These are phyloP conservation scores for Kodamaea anthophila DNA, from an alignment of 1,139 yeast genomes.

Conservation along the genomic window DNA sequence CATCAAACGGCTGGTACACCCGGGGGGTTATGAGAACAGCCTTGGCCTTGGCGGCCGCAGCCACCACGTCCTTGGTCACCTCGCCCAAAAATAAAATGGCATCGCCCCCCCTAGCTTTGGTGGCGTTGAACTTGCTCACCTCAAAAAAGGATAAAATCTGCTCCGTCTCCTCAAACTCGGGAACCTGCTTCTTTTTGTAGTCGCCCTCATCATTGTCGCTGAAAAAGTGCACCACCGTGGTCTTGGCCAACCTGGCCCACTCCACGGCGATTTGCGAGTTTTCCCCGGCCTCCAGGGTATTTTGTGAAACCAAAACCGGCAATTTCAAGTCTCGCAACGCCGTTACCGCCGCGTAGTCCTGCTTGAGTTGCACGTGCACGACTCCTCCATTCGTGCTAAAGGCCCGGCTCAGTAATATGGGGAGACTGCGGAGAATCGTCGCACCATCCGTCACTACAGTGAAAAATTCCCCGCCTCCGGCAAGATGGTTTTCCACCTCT, in stretches of 20 bases:
- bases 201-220: constrained; percentile 23
- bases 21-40: constrained; percentile 54
- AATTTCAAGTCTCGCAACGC: constrained; percentile 66
- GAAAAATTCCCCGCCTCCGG: constrained; percentile 20
- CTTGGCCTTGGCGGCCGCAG: constrained; percentile 35
- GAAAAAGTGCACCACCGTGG: constrained; percentile 67
- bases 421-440: constrained; percentile 47
- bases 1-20: constrained; percentile 66
- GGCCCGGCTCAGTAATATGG: constrained; percentile 42
- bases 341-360: constrained; percentile 62
- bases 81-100: constrained; percentile 61
- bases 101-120: constrained; percentile 27
- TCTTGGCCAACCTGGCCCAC: constrained; percentile 41
- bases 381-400: constrained; percentile 45
- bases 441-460: constrained; percentile 48
- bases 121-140: constrained; percentile 25
- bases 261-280: constrained; percentile 53
- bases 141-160: constrained; percentile 23
- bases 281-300: constrained; percentile 45
- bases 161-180: constrained; percentile 16
- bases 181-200: constrained; percentile 12
- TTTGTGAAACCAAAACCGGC: constrained; percentile 60
- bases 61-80: constrained; percentile 37
- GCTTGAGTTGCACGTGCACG: constrained; percentile 53
- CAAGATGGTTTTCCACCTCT: constrained; percentile 29